Conservation (phyloP, 139 green algal genomes). For the Chlamydomonas applanata region DNA sequence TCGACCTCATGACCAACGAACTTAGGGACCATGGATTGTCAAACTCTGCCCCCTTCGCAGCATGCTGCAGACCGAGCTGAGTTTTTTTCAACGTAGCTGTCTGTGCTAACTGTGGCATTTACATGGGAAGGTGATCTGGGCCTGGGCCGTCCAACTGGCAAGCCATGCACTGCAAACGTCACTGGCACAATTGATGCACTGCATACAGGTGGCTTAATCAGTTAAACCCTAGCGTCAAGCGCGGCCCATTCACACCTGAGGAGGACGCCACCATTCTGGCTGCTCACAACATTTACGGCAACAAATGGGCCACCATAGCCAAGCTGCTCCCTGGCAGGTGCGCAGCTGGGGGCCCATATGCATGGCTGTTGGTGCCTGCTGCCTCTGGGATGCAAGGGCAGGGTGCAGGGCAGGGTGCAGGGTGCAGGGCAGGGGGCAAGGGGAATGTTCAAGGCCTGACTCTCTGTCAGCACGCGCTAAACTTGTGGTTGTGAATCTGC, state of each 20-base stretch:
- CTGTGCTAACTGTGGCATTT: no score
- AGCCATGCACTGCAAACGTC: no score
- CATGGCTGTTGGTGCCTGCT: no score
- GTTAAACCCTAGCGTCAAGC: slow-evolving; percentile 64
- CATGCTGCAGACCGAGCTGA: no score
- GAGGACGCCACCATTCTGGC: slow-evolving; percentile 16
- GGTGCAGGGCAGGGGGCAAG: no score
- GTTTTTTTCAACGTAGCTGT: no score
- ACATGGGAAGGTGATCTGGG: not conserved
- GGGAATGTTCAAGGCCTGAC: not conserved
- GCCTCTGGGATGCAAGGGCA: no score
- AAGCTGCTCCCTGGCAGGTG: slow-evolving; percentile 40
- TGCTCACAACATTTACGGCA: slow-evolving; percentile 20
- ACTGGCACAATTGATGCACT: no score
- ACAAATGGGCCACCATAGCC: slow-evolving; percentile 55
- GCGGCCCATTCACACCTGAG: slow-evolving; percentile 26
- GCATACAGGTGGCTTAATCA: slow-evolving; percentile 84
- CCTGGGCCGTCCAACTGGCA: no score
- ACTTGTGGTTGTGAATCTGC: no score
- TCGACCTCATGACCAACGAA: not conserved
- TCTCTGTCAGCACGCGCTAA: not conserved
- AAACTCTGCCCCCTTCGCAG: no score
- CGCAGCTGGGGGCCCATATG: not conserved
- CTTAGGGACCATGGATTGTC: no score
- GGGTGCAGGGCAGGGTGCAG: not conserved